Percentiles rank a stretch among this genome's conserved stretches.
Evolutionary conservation across 1,284 basidiomycete species (phyloP).

Genomic region (Bondarzewia mesenterica): DNA sequence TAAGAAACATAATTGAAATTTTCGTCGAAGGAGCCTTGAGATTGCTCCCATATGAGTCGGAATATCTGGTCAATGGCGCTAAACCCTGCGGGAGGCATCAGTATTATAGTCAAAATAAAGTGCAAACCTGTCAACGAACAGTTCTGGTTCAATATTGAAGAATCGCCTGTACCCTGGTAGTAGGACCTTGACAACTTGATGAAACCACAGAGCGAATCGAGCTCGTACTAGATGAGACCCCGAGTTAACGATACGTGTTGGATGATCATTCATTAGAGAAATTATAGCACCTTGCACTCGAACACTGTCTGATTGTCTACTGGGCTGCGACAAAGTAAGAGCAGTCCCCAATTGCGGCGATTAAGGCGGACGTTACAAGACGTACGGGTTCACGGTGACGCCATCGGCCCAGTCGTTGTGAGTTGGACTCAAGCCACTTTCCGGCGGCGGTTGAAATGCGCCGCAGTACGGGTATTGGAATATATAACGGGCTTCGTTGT

Average conservation of each 20-base stretch:
- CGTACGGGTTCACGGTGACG: slow-evolving; percentile 66
- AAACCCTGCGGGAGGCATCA: slow-evolving; percentile 38
- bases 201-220: slow-evolving; percentile 70
- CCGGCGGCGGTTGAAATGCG: slow-evolving; percentile 69
- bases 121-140: slow-evolving; percentile 34
- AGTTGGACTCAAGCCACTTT: slow-evolving; percentile 53
- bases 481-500: slow-evolving; percentile 71
- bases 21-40: slow-evolving; percentile 60
- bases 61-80: slow-evolving; percentile 66
- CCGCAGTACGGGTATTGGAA: slow-evolving; percentile 68
- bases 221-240: slow-evolving; percentile 51
- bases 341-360: slow-evolving; percentile 3
- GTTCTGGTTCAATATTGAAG: slow-evolving; percentile 61
- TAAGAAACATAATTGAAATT: slow-evolving; percentile 67
- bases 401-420: slow-evolving; percentile 59
- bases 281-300: slow-evolving; percentile 58
- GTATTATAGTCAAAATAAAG: not conserved
- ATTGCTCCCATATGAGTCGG: slow-evolving; percentile 69
- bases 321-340: slow-evolving; percentile 32
- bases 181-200: slow-evolving; percentile 69
- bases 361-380: not conserved
- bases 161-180: slow-evolving; percentile 59
- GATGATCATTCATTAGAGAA: not conserved
- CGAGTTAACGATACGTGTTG: not conserved
- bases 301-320: slow-evolving; percentile 63